Evolutionary conservation across 1,284 basidiomycete species (phyloP), one percentile per base, ranked within the genome.

Genomic region (Apiotrichum sp.): DNA sequence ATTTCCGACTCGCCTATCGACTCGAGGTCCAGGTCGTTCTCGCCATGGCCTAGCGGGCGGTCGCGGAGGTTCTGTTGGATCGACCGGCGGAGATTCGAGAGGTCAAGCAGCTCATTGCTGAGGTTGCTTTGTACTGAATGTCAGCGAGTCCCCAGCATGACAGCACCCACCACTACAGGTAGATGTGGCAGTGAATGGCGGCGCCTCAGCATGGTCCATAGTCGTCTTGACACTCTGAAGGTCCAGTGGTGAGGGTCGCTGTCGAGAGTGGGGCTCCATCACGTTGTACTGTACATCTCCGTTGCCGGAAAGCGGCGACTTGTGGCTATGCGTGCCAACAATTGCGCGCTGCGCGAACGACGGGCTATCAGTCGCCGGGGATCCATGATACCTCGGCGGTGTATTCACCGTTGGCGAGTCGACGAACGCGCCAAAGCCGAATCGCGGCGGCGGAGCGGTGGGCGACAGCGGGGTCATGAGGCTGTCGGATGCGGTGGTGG

Each of bases 41-140:
- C 40, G 11, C 34, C 39, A 22, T 57, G 59, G 44, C 61, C 62
- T 9, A 72, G 34, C 1, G 70, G 71, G 38, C 71, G 62, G 5
- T 62, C 68, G 14, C 57, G 46, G 2, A 72, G 65, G 53, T 74
- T 74, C 46, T 65, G 64, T 29, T 62, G 58, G 13, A 72, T 63
- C 0, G 67, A 59, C 11, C 64, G 55, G 16, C 70, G 62, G 5
- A 74, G 59, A 2, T 64, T 36, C 5, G 65, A 62, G 13, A 73
- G 62, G 43, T 72, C 66, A 39, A 68, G 54, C 33, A 73, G 44
- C 10, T 72, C 66, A 47, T 54, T 61, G 31, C 63, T 62, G 9
- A 74, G 51, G 1, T 62, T 54, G 45, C 59, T 65, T 29, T 38
- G n/a, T 4, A 46, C 54, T 58, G 39, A 9, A 11, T 10, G 48